Evolutionary conservation across 2,329 filamentous ascomycete species (phyloP), one percentile per base, ranked within the genome.

Genomic region (Penicillium aurantiogriseum): DNA sequence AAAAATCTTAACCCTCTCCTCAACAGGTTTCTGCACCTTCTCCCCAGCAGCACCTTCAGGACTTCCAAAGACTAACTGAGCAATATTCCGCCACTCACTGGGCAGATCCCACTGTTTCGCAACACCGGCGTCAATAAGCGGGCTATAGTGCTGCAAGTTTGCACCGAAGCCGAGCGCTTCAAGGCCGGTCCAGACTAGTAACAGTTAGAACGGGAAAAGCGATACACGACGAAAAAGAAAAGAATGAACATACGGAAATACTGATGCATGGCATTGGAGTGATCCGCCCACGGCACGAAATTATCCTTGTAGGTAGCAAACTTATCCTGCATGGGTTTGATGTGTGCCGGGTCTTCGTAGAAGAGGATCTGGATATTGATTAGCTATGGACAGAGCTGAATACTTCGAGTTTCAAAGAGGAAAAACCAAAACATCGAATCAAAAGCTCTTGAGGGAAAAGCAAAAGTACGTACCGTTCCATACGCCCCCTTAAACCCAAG

Each of bases 71-170:
- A 96, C 91, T 64, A 97, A 80, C 82, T 96, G 91, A 25, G 89
- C 88, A 71, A 88, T 85, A 63, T 96, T 83, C 70, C 84, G 85
- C 91, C 92, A 96, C 67, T 83, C 82, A 19, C 77, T 69, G 43
- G 90, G 88, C 33, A 96, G 67, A 56, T 82, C 82, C 89, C 90
- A 96, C 66, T 85, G 79, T 61, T 79, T 79, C 44, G 82, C 77
- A 52, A 92, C 88, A 78, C 87, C 85, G 63, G 82, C 81, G 77
- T 96, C 89, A 66, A 95, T 85, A 57, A 96, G 76, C 21, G 91
- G 91, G 83, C 91, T 94, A 82, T 96, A 96, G 80, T 96, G 92
- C 82, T 96, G 92, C 52, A 96, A 83, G 82, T 92, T 96, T 72
- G 88, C 89, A 64, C 91, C 91, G 56, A 95, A 84, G 31, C 92